A percentile compares a stretch with the other conserved stretches of the same genome.
Evolutionary conservation across 2,329 filamentous ascomycete species (phyloP).

Genomic region (Diaporthe sp.): DNA sequence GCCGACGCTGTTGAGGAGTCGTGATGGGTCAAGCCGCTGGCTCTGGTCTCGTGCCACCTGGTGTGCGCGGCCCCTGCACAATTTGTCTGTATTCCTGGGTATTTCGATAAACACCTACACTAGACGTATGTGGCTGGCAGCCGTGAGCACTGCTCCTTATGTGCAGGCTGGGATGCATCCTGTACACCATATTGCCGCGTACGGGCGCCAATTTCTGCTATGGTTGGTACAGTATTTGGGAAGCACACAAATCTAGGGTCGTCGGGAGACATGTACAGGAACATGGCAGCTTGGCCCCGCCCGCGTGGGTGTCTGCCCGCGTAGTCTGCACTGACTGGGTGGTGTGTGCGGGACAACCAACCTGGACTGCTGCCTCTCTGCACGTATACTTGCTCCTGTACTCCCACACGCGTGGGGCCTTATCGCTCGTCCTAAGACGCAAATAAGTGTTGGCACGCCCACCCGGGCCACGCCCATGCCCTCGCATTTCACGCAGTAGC

Average conservation of each 20-base stretch:
- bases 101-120: not conserved
- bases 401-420: not conserved
- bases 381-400: not conserved
- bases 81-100: not conserved
- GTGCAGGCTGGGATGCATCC: not conserved
- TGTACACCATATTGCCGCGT: not conserved
- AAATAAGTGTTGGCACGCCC: constrained; percentile 4
- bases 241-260: not conserved
- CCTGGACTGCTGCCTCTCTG: not conserved
- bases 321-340: not conserved
- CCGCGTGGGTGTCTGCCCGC: not conserved
- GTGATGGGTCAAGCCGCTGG: constrained; percentile 2
- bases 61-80: not conserved
- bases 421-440: not conserved
- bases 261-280: not conserved
- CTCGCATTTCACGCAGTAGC: not conserved
- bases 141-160: not conserved
- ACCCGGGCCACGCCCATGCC: not conserved
- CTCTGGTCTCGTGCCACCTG: not conserved
- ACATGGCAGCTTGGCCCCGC: not conserved
- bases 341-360: not conserved
- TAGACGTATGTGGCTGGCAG: constrained; percentile 12
- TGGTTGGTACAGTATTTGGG: no score
- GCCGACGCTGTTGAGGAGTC: constrained; percentile 10
- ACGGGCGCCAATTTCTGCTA: not conserved